Evolutionary conservation across 345 rosid species (phyloP).

Genomic region (Pugionium cornutum): DNA sequence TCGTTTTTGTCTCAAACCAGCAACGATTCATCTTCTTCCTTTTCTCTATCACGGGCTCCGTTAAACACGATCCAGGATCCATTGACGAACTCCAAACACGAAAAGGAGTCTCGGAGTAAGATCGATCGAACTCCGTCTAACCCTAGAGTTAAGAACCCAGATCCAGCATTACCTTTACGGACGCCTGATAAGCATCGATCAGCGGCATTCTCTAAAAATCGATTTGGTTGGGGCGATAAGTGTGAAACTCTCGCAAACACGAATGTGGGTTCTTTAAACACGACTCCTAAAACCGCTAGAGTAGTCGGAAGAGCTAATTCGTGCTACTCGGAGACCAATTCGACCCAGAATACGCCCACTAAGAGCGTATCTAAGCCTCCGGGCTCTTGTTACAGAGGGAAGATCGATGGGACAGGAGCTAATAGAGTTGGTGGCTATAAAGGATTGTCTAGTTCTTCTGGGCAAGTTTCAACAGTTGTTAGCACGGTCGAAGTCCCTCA

Average conservation of each 20-base stretch:
- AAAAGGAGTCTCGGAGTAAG: conserved; percentile 47
- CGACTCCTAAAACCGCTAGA: conserved; percentile 60
- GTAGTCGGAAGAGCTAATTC: conserved; percentile 34
- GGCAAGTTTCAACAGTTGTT: conserved; percentile 47
- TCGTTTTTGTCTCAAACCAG: conserved; percentile 49
- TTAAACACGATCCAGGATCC: conserved; percentile 63
- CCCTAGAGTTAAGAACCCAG: conserved; percentile 50
- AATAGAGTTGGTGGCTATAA: conserved; percentile 60
- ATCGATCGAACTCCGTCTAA: conserved; percentile 72
- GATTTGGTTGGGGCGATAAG: conserved; percentile 76
- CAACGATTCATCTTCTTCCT: conserved; percentile 45
- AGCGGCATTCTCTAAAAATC: conserved; percentile 41
- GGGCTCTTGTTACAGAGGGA: conserved; percentile 55
- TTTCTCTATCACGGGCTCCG: conserved; percentile 55
- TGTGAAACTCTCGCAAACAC: conserved; percentile 35
- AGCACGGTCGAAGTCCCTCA: conserved; percentile 88
- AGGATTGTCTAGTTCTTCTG: conserved; percentile 63
- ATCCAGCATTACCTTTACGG: conserved; percentile 57
- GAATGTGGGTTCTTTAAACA: conserved; percentile 36
- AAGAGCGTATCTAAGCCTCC: conserved; percentile 95
- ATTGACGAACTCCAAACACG: conserved; percentile 40
- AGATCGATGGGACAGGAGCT: conserved; percentile 52
- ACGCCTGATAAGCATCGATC: conserved; percentile 72
- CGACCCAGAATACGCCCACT: conserved; percentile 81
- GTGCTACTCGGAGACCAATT: conserved; percentile 43